Base-by-base conservation (phyloP, 208 protist genomes). In the Crithidia bombi region DNA sequence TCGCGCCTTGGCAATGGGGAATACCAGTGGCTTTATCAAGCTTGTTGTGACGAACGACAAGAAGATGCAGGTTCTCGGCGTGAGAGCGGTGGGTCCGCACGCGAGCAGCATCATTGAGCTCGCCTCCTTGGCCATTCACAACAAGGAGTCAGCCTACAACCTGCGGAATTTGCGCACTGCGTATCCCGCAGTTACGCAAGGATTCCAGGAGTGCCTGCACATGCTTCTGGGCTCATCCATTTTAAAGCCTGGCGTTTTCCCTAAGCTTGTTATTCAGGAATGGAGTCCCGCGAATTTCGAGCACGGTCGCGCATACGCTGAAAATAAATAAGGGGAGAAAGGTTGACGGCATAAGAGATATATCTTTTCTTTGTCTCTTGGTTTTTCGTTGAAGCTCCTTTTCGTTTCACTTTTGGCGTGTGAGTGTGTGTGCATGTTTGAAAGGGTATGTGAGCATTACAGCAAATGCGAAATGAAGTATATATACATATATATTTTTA, bases 161-260 rank as follows among this genome's bases (percentile, higher is more conserved):
- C 50, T 97, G 33, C 80, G 85, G 32, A 78, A 91, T 25, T 49
- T 96, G 25, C 87, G 79, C n/a, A 86, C 87, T 1, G 81, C 88
- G 15, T 95, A 97, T 54, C 93, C 93, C 15, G 83, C 89, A 12
- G 75, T 96, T 14, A 88, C 93, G 21, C 85, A 95, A 55, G 93
- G 86, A 11, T 95, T 97, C 62, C 89, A 97, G 69, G 93, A 97
- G 58, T 97, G 93, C 73, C 65, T 96, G 52, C 83, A 92, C 55
- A 96, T 96, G 90, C 80, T 97, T 43, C 65, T 94, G 10, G 93
- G 93, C 30, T 82, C 79, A 1, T 97, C 93, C 2, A 92, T 81
- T 21, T 62, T 96, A 73, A 97, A 97, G 56, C 93, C 90, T 10
- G 91, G 91, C 57, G 87, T 94, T 5, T 96, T 96, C 51, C 84